Conservation (phyloP, 2,329 filamentous ascomycete genomes). For the Colletotrichum sp. region DNA sequence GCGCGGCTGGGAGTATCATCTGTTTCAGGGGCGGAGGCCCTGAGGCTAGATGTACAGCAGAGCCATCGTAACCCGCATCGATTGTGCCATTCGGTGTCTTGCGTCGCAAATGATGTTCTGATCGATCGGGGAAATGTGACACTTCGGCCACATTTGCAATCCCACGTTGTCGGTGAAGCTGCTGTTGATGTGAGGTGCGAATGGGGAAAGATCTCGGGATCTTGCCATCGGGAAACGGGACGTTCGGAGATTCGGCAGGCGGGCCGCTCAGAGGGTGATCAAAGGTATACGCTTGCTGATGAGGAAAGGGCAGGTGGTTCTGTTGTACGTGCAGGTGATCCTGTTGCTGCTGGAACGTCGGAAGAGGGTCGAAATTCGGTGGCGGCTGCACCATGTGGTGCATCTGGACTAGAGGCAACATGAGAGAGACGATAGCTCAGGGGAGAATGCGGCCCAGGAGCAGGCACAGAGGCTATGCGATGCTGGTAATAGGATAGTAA, state of each 20-base stretch:
- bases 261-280: constrained; percentile 25
- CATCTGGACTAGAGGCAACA: constrained; percentile 58
- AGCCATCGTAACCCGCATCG: constrained; percentile 89
- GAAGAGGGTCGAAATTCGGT: constrained; percentile 42
- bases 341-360: constrained; percentile 26
- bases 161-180: constrained; percentile 27
- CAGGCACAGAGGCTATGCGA: background rate
- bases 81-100: constrained; percentile 96
- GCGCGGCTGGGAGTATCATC: constrained; percentile 71
- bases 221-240: constrained; percentile 21
- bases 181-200: constrained; percentile 37
- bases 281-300: constrained; percentile 19
- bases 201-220: constrained; percentile 39
- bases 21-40: constrained; percentile 84
- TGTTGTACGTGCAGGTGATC: constrained; percentile 27
- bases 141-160: background rate
- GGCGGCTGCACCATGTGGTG: constrained; percentile 55
- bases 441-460: constrained; percentile 7
- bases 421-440: constrained; percentile 28
- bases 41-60: constrained; percentile 72
- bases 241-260: background rate
- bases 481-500: background rate
- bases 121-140: constrained; percentile 32
- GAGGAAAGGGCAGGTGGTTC: constrained; percentile 27
- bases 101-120: constrained; percentile 81